Base-by-base conservation (phyloP, 306 rosid species). In the Ormosia semicastrata region DNA sequence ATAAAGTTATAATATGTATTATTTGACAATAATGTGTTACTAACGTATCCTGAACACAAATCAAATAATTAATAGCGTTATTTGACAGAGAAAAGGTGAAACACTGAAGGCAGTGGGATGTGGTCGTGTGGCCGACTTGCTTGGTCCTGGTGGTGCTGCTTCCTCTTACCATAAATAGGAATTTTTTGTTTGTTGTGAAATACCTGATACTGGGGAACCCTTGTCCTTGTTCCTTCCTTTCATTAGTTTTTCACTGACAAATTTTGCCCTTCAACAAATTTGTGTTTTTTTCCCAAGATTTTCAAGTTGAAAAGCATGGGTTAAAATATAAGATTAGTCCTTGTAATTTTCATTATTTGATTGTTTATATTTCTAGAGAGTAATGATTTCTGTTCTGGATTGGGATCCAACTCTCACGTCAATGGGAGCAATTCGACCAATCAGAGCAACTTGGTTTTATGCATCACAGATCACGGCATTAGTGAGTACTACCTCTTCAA, bases 101-200 rank as follows among this genome's bases (percentile, higher is more conserved):
- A 84, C 74, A 83, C 17, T 84, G 71, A 60, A 71, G 40, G 29
- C 30, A 67, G 43, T 18, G 85, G 41, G 68, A 64, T 68, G 81
- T 73, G 81, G 60, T 74, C 71, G 10, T 67, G 66, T 86, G 86
- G 72, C 68, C 84, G 75, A 56, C 71, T 73, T 85, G 44, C 30
- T 69, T 73, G 7, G 52, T 34, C 24, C 33, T 68, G 46, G 33
- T 15, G 8, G 18, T 29, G 79, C n/a, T 39, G 8, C 18, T 54
- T 54, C 73, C 65, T 8, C 44, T 80, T 60, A 8, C 84, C 73
- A 71, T 47, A 80, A 71, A 59, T 60, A 47, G 84, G 53, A 80
- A 34, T 1, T 54, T 14, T 78, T 33, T 30, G 33, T 70, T 70
- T 44, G 3, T 40, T 78, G 34, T 41, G 13, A 44, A 11, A 67